Base-by-base conservation (phyloP, 2,329 filamentous ascomycete species). In the Alternaria alternata region DNA sequence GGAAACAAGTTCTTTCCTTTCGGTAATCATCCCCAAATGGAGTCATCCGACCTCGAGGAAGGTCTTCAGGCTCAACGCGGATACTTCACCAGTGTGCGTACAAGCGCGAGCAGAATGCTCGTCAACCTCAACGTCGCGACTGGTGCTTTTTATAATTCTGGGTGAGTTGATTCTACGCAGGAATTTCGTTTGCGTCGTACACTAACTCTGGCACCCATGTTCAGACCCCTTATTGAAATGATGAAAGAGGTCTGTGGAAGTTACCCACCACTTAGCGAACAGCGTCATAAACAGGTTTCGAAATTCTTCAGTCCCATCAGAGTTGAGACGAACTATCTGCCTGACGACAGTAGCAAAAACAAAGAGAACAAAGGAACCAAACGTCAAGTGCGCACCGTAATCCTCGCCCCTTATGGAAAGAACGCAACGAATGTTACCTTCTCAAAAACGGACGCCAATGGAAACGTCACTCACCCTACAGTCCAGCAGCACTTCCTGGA, bases 81-180 rank as follows among this genome's bases (percentile, higher is more conserved):
- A 0, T 90, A 86, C 74, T 89, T 86, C 68, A 80, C 86, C 11
- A 89, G 86, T 67, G 84, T 88, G 30, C 85, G 88, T 5, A 83
- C 86, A 2, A 84, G 86, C 3, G 85, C 86, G 14, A 83, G 82
- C 39, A 81, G 87, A 4, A 77, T 90, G 5, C 70, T 90, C 1
- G 73, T 90, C 12, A 90, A 91, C 57, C 78, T 90, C 3, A 88
- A 90, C 59, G 86, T 89, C 26, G 86, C 86, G 8, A 84, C 85
- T 44, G 81, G 82, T 3, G 86, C 87, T 0, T 89, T 87, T 68
- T 88, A 87, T 73, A 80, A 85, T 63, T 67, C 80, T 2, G 80
- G 80, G 42, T 44, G 28, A 14, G 42, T 26, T 11, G 2, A 5
- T 14, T 16, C 12, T 8, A 7, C 14, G 12, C 14, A 24, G 5